Evolutionary conservation across 2,329 filamentous ascomycete species (phyloP).

Genomic region (Xylariaceae sp.): DNA sequence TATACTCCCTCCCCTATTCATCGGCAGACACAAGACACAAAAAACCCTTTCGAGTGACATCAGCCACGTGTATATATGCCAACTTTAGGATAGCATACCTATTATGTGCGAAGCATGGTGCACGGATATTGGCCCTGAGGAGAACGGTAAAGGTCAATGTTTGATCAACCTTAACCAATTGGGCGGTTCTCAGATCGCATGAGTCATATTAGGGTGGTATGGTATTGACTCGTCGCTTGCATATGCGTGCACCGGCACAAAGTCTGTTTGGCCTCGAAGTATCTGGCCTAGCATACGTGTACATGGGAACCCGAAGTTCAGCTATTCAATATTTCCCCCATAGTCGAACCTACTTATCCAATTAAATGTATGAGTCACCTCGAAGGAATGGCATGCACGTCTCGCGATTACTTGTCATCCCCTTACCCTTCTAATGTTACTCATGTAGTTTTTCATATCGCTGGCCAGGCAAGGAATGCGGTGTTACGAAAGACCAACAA

Average conservation of each 20-base stretch:
- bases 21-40: background rate
- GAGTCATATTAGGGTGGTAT: constrained; percentile 15
- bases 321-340: background rate
- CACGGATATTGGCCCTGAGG: background rate
- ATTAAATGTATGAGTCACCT: constrained; percentile 11
- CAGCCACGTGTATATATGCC: constrained; percentile 12
- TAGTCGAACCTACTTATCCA: too few species aligned
- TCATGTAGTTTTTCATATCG: background rate
- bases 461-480: background rate
- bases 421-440: background rate
- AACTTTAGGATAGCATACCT: too few species aligned
- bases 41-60: background rate
- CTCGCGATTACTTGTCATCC: constrained; percentile 22
- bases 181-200: background rate
- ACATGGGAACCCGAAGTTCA: background rate
- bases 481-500: background rate
- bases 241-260: constrained; percentile 9
- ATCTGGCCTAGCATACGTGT: too few species aligned
- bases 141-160: too few species aligned
- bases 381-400: constrained; percentile 10
- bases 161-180: background rate
- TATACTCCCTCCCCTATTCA: background rate
- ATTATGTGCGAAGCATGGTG: background rate
- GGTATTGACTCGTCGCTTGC: constrained; percentile 11
- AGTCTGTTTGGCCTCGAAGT: constrained; percentile 14